Evolutionary conservation across 768 basidiomycete genomes (phyloP), one percentile per base, ranked within the genome.

Genomic region (Auricularia sp.): DNA sequence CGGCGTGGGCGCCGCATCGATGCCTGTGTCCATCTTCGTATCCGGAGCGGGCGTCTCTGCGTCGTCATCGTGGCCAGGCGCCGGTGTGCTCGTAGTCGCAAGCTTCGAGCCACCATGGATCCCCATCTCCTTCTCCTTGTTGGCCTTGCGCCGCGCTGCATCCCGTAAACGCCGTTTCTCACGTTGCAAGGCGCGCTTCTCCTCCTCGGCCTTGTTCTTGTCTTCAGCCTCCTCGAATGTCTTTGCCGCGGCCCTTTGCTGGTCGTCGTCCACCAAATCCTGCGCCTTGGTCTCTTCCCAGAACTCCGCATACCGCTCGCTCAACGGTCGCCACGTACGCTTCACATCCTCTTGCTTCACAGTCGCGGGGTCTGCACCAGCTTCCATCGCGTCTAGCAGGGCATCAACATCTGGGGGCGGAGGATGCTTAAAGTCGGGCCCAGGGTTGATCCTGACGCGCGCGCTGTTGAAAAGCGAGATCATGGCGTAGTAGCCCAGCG

Each of bases 401-500:
- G 81, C 79, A 66, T 93, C 91, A 68, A 94, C 83, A 68, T 94
- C 87, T 7, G 80, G 75, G 1, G 91, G 91, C 2, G 93, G 94
- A 1, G 90, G 83, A 69, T 81, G 90, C 7, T 84, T 82, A 70
- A 95, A 98, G 66, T 87, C 73, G 0, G 97, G 97, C 0, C 97
- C 97, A 18, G 94, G 85, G 71, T 99, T 98, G 64, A 96, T 80
- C 59, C 74, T 81, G 12, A 94, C 88, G 65, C 85, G 84, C 0
- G 92, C 96, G 66, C 88, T 87, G 70, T 94, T 95, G 78, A 93
- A 99, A 43, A 96, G 79, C 3, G 93, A 96, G 67, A 97, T 84
- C 77, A 98, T 87, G 0, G 96, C 93, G 73, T 93, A 98, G 75
- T 99, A 99, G 1, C 97, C 97, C 5, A 97, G 77, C 21, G 89